These are phyloP conservation scores for Coprinopsis marcescibilis DNA, from an alignment of 768 basidiomycete species.

Conservation along the genomic window DNA sequence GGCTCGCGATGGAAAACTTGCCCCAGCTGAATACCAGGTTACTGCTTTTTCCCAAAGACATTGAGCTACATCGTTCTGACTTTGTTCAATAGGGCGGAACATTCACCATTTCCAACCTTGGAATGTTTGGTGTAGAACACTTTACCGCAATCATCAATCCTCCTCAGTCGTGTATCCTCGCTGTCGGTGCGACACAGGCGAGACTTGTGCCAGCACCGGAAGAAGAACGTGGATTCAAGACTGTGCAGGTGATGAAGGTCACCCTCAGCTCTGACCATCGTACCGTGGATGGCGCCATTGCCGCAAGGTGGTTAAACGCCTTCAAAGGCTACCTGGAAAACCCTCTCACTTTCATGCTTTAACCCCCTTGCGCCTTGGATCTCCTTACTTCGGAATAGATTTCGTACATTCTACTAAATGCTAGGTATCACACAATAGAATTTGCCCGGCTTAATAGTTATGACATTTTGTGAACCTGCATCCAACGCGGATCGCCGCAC, in stretches of 20 bases:
- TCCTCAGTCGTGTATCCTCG: constrained; percentile 96
- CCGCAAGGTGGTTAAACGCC: constrained; percentile 85
- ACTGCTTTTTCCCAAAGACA: constrained; percentile 6
- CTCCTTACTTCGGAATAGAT: too few species aligned
- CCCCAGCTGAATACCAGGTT: constrained; percentile 95
- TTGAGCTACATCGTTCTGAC: neutral
- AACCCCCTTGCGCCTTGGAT: constrained; percentile 21
- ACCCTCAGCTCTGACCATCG: constrained; percentile 95
- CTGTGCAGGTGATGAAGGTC: constrained; percentile 87
- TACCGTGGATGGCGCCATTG: constrained; percentile 94
- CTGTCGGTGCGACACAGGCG: constrained; percentile 84
- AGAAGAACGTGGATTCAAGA: constrained; percentile 94
- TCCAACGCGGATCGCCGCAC: too few species aligned
- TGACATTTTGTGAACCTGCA: too few species aligned
- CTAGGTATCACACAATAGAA: too few species aligned
- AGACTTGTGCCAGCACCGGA: constrained; percentile 82
- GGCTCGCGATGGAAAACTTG: constrained; percentile 93
- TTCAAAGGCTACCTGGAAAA: constrained; percentile 98
- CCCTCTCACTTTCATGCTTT: constrained; percentile 95
- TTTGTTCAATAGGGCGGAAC: constrained; percentile 69
- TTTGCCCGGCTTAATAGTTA: too few species aligned
- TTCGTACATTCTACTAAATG: too few species aligned
- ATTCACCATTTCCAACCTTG: constrained; percentile 98
- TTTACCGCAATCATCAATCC: constrained; percentile 99
- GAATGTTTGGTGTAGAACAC: constrained; percentile 93